Conservation (phyloP, 1,284 basidiomycete genomes). For the Ustilago nuda region DNA sequence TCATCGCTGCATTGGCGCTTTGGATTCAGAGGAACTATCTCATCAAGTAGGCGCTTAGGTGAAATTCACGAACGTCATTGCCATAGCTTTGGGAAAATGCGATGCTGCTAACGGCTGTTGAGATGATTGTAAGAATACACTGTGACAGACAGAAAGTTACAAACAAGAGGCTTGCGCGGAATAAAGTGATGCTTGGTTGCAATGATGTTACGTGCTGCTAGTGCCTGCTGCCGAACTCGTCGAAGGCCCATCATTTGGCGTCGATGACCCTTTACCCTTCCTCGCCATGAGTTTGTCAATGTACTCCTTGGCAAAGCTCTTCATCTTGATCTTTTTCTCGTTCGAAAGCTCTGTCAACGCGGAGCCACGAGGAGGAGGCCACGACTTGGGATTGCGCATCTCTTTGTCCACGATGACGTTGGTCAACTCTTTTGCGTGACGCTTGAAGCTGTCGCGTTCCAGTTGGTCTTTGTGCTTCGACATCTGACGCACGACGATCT, state of each 20-base stretch:
- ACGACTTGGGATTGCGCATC: conserved; percentile 75
- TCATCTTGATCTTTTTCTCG: conserved; percentile 89
- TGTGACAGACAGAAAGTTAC: conserved; percentile 2
- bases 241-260: conserved; percentile 1
- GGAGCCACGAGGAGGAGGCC: conserved; percentile 73
- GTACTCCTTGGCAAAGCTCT: conserved; percentile 90
- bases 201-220: conserved; percentile 4
- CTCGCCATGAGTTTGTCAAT: conserved; percentile 61
- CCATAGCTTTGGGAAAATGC: not conserved
- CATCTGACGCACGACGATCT: conserved; percentile 90
- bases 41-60: conserved; percentile 7
- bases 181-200: too few relatives aligned
- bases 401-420: conserved; percentile 88
- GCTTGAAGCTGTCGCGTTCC: conserved; percentile 89
- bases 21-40: conserved; percentile 43
- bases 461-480: conserved; percentile 85
- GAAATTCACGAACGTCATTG: not conserved
- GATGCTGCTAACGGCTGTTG: not conserved
- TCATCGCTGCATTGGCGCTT: conserved; percentile 36
- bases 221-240: conserved; percentile 10
- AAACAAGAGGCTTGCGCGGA: not conserved
- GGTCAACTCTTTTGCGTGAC: conserved; percentile 91
- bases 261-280: conserved; percentile 19
- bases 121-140: conserved; percentile 20
- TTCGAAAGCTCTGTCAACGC: conserved; percentile 74